Evolutionary conservation across 192 early-diverging fungal genomes (phyloP), one percentile per base, ranked within the genome.

Genomic region (Geosiphon pyriformis): DNA sequence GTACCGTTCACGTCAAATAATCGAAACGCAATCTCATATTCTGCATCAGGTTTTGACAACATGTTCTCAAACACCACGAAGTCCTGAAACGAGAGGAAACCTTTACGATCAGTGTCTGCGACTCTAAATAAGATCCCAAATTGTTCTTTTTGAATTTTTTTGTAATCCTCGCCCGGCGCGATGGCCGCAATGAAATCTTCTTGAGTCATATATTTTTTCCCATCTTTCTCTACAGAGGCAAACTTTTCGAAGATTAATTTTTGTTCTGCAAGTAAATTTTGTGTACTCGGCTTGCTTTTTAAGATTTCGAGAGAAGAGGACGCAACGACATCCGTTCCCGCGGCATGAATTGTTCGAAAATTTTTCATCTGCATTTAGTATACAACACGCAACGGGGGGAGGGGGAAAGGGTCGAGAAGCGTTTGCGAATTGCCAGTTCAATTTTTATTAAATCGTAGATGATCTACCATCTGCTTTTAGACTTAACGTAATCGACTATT

Each of bases 11-110:
- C 71, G 59, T 88, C 88, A 71, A 90, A 84, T 10, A 88, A 69
- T 25, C 82, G 75, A 72, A 87, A 88, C 15, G 86, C 85, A 50
- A 90, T 79, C 71, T 90, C 85, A 59, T 85, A 90, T 57, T 87
- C 88, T 8, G 87, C 87, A 73, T 88, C 85, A 26, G 88, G 85
- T 42, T 82, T 79, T 23, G 78, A 67, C 25, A 90, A 68, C 17
- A 88, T 51, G 65, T 79, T 75, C 59, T 86, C 76, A 57, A 90
- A 88, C 61, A 80, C 73, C 10, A 84, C 72, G 72, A 86, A 90
- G 53, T 88, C 86, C 12, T 83, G 76, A 37, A 81, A 69, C 3
- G 82, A 78, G 33, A 88, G 29, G 17, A 73, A 42, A 22, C 85
- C 86, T 31, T 66, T 73, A 22, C 74, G 68, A 50, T 64, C 65